These are phyloP conservation scores for Xerocomellus chrysenteron DNA, from an alignment of 768 basidiomycete species.

Conservation along the genomic window DNA sequence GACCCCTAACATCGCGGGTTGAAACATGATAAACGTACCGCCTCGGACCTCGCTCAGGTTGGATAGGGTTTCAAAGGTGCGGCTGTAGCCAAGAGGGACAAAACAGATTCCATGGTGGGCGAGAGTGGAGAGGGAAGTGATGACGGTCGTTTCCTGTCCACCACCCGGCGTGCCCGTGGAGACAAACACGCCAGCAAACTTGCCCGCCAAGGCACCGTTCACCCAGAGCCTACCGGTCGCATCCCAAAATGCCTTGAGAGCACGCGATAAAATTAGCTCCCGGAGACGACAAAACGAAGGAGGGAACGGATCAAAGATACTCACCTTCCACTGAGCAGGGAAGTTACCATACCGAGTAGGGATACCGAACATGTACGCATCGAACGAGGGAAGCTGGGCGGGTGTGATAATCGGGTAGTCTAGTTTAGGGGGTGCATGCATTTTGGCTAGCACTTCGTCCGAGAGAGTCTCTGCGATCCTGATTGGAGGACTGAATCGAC, in stretches of 20 bases:
- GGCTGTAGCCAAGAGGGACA: slow-evolving; percentile 72
- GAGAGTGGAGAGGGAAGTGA: slow-evolving; percentile 55
- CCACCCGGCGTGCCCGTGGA: slow-evolving; percentile 73
- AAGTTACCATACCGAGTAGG: slow-evolving; percentile 82
- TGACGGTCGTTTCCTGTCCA: slow-evolving; percentile 69
- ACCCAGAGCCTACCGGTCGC: slow-evolving; percentile 67
- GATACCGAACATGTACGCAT: slow-evolving; percentile 75
- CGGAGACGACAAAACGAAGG: not conserved
- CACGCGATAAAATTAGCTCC: slow-evolving; percentile 3
- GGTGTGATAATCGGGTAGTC: slow-evolving; percentile 67
- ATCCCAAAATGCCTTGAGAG: slow-evolving; percentile 67
- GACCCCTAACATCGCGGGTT: not conserved
- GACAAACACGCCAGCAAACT: slow-evolving; percentile 73
- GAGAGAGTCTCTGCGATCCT: slow-evolving; percentile 82
- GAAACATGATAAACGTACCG: slow-evolving; percentile 39
- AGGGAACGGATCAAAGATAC: slow-evolving; percentile 13
- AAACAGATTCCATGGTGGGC: slow-evolving; percentile 71
- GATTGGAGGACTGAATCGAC: not conserved
- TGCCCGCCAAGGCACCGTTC: slow-evolving; percentile 61
- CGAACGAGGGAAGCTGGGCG: slow-evolving; percentile 52
- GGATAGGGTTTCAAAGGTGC: slow-evolving; percentile 41
- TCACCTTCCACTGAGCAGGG: slow-evolving; percentile 76
- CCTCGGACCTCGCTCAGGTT: slow-evolving; percentile 54
- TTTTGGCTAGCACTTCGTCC: slow-evolving; percentile 58
- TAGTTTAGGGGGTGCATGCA: slow-evolving; percentile 73